Percentiles rank a stretch among this genome's conserved stretches.
These are phyloP conservation scores for Castanea crenata DNA, from an alignment of 306 rosid species.

Conservation along the genomic window DNA sequence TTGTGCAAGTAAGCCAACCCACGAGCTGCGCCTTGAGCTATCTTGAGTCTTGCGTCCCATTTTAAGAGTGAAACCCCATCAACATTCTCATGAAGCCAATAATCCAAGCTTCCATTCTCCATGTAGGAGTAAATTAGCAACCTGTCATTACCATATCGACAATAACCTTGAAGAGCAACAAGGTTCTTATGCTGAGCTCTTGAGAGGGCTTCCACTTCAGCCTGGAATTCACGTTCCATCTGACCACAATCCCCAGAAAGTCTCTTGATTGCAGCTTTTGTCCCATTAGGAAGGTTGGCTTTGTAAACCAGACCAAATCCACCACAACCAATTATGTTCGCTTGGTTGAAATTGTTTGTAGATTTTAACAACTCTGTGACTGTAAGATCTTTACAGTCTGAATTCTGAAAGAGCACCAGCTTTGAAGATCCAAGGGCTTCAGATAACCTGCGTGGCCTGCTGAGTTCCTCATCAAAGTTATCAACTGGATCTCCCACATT, in stretches of 20 bases:
- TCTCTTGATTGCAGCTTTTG: conserved; percentile 72
- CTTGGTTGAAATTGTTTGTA: conserved; percentile 74
- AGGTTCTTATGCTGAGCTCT: conserved; percentile 87
- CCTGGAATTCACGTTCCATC: conserved; percentile 83
- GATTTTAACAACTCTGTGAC: conserved; percentile 65
- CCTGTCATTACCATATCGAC: conserved; percentile 61
- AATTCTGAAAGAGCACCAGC: conserved; percentile 68
- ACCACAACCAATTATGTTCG: conserved; percentile 81
- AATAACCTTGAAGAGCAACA: conserved; percentile 78
- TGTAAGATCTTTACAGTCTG: conserved; percentile 68
- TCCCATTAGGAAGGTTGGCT: conserved; percentile 70
- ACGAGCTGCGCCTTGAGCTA: conserved; percentile 67
- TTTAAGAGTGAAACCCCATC: conserved; percentile 49
- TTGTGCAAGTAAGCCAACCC: conserved; percentile 78
- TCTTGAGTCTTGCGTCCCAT: conserved; percentile 72
- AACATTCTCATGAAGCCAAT: conserved; percentile 75
- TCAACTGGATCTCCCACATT: conserved; percentile 33
- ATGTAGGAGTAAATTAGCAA: conserved; percentile 75
- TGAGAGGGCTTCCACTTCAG: conserved; percentile 87
- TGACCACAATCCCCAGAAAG: conserved; percentile 87
- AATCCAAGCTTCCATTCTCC: conserved; percentile 85
- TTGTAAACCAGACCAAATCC: conserved; percentile 88
- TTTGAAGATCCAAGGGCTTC: conserved; percentile 63
- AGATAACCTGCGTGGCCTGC: conserved; percentile 53
- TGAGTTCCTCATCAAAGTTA: conserved; percentile 46